These are phyloP conservation scores for Haematococcus lacustris DNA, from an alignment of 139 green algal genomes.

Conservation along the genomic window DNA sequence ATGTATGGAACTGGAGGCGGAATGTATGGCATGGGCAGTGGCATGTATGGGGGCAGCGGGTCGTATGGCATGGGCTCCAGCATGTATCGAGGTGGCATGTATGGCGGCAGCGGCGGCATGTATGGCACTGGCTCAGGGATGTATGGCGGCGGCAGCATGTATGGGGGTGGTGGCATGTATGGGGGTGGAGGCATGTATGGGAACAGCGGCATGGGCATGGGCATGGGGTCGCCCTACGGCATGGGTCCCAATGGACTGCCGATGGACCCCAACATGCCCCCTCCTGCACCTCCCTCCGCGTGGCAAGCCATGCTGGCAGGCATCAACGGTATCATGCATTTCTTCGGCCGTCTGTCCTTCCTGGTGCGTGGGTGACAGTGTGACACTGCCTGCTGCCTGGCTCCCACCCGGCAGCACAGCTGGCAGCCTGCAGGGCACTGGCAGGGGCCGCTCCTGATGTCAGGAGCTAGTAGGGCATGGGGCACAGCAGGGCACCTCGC, in stretches of 20 bases:
- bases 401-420: too few species aligned
- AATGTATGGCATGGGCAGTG: constrained; percentile 14
- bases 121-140: constrained; percentile 3
- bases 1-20: constrained; percentile 10
- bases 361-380: constrained; percentile 28
- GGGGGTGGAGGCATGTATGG: constrained; percentile 25
- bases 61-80: background rate
- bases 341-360: constrained; percentile 79
- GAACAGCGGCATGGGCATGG: constrained; percentile 22
- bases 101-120: constrained; percentile 4
- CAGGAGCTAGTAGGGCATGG: too few species aligned
- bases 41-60: constrained; percentile 12
- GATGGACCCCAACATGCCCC: constrained; percentile 27
- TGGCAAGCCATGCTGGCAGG: constrained; percentile 69
- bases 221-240: constrained; percentile 16
- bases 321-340: constrained; percentile 77
- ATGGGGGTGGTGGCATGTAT: constrained; percentile 12
- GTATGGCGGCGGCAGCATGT: constrained; percentile 19
- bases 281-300: constrained; percentile 32
- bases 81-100: constrained; percentile 9
- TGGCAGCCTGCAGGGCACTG: too few species aligned
- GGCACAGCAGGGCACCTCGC: too few species aligned
- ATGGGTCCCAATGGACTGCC: constrained; percentile 14
- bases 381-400: too few species aligned
- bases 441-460: too few species aligned